Evolutionary conservation across 2,329 filamentous ascomycete species (phyloP).

Genomic region (Acephala macrosclerotiorum): DNA sequence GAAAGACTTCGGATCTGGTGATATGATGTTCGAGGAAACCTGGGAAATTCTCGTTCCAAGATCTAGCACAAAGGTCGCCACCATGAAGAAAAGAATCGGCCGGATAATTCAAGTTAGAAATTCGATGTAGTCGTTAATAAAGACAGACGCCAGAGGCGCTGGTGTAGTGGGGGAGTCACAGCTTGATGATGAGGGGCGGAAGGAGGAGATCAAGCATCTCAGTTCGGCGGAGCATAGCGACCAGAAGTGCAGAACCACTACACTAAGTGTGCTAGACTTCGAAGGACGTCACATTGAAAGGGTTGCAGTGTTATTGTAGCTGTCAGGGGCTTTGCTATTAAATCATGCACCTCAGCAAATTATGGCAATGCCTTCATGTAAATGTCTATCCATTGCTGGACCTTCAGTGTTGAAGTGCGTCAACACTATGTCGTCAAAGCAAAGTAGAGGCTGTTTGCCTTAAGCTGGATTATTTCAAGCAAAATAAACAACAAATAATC

Average conservation of each 20-base stretch:
- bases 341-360: no score
- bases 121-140: constrained; percentile 16
- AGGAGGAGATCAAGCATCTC: neutral
- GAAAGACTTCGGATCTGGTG: constrained; percentile 1
- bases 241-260: neutral
- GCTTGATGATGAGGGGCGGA: constrained; percentile 10
- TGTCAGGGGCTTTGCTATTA: no score
- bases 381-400: no score
- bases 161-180: constrained; percentile 27
- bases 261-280: no score
- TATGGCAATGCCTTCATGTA: no score
- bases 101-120: neutral
- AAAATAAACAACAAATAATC: constrained; percentile 4
- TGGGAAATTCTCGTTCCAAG: neutral
- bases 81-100: neutral
- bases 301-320: no score
- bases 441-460: neutral
- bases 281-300: no score
- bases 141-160: constrained; percentile 35
- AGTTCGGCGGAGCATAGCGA: neutral
- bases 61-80: neutral
- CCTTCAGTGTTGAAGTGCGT: no score
- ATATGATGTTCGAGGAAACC: neutral
- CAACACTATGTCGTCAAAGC: constrained; percentile 9
- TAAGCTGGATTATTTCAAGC: neutral